Conservation (phyloP, 2,329 filamentous ascomycete genomes). For the Diaporthe citrichinensis region DNA sequence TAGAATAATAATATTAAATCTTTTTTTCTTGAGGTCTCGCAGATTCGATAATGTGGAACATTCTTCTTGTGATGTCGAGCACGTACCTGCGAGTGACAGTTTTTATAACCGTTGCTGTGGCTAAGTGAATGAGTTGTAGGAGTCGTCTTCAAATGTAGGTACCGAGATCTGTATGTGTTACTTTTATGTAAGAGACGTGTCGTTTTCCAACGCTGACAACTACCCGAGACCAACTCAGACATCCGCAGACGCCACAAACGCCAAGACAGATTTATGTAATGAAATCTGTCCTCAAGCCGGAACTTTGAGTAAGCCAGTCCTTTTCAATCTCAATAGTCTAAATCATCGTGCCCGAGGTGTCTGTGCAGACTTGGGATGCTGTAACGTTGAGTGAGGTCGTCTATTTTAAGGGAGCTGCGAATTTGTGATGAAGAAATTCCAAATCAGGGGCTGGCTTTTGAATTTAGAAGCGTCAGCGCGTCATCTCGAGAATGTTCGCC, state of each 20-base stretch:
- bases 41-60: too few relatives aligned
- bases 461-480: neutral
- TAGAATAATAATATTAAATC: neutral
- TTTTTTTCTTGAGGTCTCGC: neutral
- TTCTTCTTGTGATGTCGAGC: neutral
- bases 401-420: neutral
- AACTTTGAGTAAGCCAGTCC: neutral
- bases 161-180: neutral
- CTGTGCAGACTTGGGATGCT: neutral
- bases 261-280: neutral
- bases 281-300: neutral
- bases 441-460: neutral
- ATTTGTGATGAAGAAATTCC: neutral
- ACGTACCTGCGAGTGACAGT: too few relatives aligned
- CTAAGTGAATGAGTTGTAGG: neutral
- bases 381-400: neutral
- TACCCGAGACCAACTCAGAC: constrained; percentile 28
- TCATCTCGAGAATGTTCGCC: neutral
- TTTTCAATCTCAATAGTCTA: neutral
- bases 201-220: constrained; percentile 14
- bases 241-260: neutral
- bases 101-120: neutral
- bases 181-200: neutral
- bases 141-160: neutral
- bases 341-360: neutral